Evolutionary conservation across 1,139 yeast genomes (phyloP), one percentile per base, ranked within the genome.

Genomic region (Arxiozyma heterogenica): DNA sequence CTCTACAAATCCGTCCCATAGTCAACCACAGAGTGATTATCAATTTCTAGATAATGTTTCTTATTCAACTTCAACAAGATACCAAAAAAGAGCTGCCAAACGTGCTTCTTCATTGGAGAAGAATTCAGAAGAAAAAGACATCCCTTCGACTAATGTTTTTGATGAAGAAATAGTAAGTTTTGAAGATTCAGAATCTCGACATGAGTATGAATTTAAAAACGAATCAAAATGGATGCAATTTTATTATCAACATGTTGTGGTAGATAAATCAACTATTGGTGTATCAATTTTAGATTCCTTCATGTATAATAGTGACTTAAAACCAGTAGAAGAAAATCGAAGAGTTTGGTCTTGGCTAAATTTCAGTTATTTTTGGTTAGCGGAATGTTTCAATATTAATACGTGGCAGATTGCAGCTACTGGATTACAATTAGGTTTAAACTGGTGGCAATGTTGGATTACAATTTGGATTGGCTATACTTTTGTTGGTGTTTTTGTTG

Each of bases 361-460:
- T 65, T 88, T 73, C 66, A 83, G 84, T 11, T 83, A 80, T 58
- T 86, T 86, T 63, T 88, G 96, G 96, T 71, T 87, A 54, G 90
- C 95, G 1, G 96, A 87, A 66, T 82, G 94, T 27, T 86, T 89
- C 72, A 88, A 88, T 68, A 83, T 89, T 63, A 87, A 86, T 66
- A 87, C 96, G 12, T 88, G 94, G 91, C 91, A 86, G 72, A 87
- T 89, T 64, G 95, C 95, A 7, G 83, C 93, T 4, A 84, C 94
- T 0, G 94, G 95, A 59, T 84, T 84, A 56, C 75, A 74, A 53
- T 77, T 79, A 45, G 93, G 93, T 8, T 73, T 88, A 71, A 80
- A 83, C 20, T 87, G 95, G 95, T 88, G 95, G 94, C 90, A 83
- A 68, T 83, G 86, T 18, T 88, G 95, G 95, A 67, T 87, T 41